Evolutionary conservation across 2,329 filamentous ascomycete genomes (phyloP).

Genomic region (Xylaria sp.): DNA sequence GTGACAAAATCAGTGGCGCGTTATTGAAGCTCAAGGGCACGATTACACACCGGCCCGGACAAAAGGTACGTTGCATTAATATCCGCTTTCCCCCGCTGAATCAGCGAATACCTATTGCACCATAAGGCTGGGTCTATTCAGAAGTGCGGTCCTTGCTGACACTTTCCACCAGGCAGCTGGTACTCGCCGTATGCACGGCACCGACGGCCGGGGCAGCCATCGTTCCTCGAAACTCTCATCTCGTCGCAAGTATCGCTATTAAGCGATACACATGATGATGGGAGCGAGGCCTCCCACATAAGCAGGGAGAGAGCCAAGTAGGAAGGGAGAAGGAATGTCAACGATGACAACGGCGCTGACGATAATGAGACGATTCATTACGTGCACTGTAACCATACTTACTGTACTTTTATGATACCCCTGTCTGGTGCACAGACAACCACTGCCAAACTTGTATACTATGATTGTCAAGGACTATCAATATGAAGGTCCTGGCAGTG

Average conservation of each 20-base stretch:
- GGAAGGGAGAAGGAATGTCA: neutral
- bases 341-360: neutral
- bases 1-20: slow-evolving; percentile 82
- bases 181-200: slow-evolving; percentile 77
- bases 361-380: slow-evolving; percentile 8
- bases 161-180: slow-evolving; percentile 69
- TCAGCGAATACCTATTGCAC: neutral
- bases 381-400: slow-evolving; percentile 4
- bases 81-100: neutral
- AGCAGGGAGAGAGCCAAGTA: neutral
- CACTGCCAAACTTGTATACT: neutral
- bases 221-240: slow-evolving; percentile 39
- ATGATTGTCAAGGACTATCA: neutral
- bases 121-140: neutral
- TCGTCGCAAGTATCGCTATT: slow-evolving; percentile 34
- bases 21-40: slow-evolving; percentile 77
- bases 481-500: neutral
- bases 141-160: neutral
- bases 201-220: slow-evolving; percentile 71
- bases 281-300: neutral
- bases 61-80: slow-evolving; percentile 63
- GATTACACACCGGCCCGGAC: slow-evolving; percentile 73
- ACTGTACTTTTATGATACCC: slow-evolving; percentile 26
- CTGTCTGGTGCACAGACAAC: neutral
- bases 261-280: neutral